Evolutionary conservation across 805 yeast species (phyloP), one percentile per base, ranked within the genome.

Genomic region (Ogataea minuta): DNA sequence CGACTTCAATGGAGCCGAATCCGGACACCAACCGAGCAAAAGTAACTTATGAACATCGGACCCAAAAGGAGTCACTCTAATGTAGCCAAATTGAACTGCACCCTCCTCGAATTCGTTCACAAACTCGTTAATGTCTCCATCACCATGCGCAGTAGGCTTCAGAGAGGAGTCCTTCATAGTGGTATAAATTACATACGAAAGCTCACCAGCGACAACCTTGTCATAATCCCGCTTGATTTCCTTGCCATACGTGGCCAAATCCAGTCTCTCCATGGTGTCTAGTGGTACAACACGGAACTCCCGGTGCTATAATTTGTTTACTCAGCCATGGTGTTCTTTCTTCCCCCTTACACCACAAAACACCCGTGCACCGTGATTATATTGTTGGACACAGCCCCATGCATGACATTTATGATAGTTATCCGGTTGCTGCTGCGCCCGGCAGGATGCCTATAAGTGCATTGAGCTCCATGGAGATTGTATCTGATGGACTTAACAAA

Each of bases 1-100:
- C 19, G 82, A 71, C 57, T 81, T 84, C 57, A 70, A 72, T 48
- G 97, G 95, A 15, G 95, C 90, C 41, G 91, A 86, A 62, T 93
- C 98, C 6, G 99, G 99, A 66, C 95, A 86, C 96, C 96, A 91
- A 36, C 97, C 98, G 26, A 93, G 71, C 33, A 93, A 69, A 23
- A 91, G 75, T 49, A 86, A 71, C 68, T 93, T 93, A 56, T 77
- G 76, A 24, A 93, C 90, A 52, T 85, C 93, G 4, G 95, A 84
- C n/a, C 93, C 95, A 40, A 91, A 91, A 41, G 91, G 95, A 41
- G 80, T 78, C 32, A 91, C 87, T 39, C 95, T 77, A 28, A 87
- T 84, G 43, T 93, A 72, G 28, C 98, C 99, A 55, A 82, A 93
- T 67, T 90, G 95, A 44, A 90, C 87, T 43, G 79, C 77, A 3